Evolutionary conservation across 306 rosid species (phyloP).

Genomic region (Lathyrus aphaca): DNA sequence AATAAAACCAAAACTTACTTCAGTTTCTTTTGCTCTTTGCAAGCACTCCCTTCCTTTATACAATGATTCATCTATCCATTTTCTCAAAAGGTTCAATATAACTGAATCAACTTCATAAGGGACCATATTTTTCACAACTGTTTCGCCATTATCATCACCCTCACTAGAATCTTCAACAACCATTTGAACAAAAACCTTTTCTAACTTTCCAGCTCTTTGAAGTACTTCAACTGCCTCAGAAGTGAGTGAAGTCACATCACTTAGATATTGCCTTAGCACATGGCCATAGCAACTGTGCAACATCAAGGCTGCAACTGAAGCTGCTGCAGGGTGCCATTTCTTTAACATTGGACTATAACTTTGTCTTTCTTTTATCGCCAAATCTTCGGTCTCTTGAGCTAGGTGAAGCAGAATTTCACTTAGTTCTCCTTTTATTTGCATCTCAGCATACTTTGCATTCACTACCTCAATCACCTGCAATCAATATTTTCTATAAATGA

Average conservation of each 20-base stretch:
- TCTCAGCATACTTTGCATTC: conserved; percentile 40
- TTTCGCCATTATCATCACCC: conserved; percentile 68
- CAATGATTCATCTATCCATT: conserved; percentile 72
- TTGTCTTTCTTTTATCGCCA: conserved; percentile 79
- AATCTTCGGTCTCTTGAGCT: conserved; percentile 81
- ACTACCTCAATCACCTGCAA: conserved; percentile 58
- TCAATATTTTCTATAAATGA: too few species aligned
- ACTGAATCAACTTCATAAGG: conserved; percentile 86
- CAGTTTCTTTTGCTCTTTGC: conserved; percentile 72
- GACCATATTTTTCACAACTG: conserved; percentile 75
- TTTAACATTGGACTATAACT: conserved; percentile 65
- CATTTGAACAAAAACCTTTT: conserved; percentile 80
- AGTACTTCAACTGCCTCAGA: conserved; percentile 65
- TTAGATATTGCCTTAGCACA: conserved; percentile 70
- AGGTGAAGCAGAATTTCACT: conserved; percentile 58
- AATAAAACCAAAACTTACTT: conserved; percentile 52
- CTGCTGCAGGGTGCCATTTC: conserved; percentile 69
- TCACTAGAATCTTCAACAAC: conserved; percentile 80
- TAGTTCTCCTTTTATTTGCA: conserved; percentile 52
- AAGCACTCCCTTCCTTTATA: conserved; percentile 55
- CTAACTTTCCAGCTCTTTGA: conserved; percentile 78
- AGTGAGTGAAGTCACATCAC: conserved; percentile 55
- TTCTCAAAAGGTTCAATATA: conserved; percentile 64
- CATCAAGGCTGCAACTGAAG: conserved; percentile 75
- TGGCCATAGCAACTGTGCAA: conserved; percentile 79